Evolutionary conservation across 805 yeast genomes (phyloP), one percentile per base, ranked within the genome.

Genomic region (Teunomyces pallodes): DNA sequence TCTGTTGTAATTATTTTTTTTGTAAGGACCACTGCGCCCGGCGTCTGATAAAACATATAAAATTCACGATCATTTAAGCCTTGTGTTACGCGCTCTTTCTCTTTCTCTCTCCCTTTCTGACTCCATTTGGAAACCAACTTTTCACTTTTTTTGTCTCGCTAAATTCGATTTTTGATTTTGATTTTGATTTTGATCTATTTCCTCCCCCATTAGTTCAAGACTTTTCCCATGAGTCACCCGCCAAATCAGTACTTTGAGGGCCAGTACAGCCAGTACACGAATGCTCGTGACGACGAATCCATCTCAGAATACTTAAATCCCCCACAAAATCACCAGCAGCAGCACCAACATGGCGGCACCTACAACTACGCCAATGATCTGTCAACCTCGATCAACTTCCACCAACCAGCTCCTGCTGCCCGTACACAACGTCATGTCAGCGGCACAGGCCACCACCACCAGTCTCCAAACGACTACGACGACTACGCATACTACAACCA

Each of bases 331-430:
- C 24, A 20, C 24, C 24, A 20, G 6, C 24, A 20, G 6, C 24
- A 17, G 17, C 17, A 16, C 32, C 61, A 59, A 41, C 57, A 55
- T 28, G 27, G 54, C 5, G 61, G 62, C 8, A 50, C 50, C 14
- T 57, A 57, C 46, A 57, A 54, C 45, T 58, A 59, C 46, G 39
- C 43, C 27, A 46, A 41, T 45, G 46, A 46, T 36, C 43, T 49
- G 48, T 43, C 57, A 49, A n/a, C 48, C 13, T 60, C 66, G 5
- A 55, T 65, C 35, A 59, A 62, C 46, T 66, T 66, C 48, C 61
- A 58, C 45, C 68, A 62, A 20, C 69, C 69, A 1, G 59, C 61
- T 14, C 64, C 66, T 1, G 62, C 51, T 46, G 53, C 54, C 10
- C 59, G 58, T 50, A 46, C 42, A 32, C 31, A 41, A 40, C 32